Evolutionary conservation across 1,284 basidiomycete genomes (phyloP), one percentile per base, ranked within the genome.

Genomic region (Cutaneotrichosporon dermatis): DNA sequence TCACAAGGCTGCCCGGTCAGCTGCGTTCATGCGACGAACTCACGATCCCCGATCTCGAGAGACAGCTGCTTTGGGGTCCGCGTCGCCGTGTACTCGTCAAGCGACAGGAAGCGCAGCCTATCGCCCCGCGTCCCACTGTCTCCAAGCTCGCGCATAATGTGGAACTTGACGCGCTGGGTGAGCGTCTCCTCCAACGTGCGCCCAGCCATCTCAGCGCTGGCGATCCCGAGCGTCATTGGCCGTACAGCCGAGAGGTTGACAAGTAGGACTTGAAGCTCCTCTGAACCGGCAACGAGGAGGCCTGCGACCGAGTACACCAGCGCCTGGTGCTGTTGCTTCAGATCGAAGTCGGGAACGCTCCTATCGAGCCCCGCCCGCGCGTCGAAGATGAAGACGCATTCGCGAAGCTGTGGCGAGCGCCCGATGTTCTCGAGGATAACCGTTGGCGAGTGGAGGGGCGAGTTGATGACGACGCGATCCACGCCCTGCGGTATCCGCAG

Each of bases 211-310:
- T 37, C 39, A 9, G 41, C 41, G 6, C 46, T 13, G 34, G 41
- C 36, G 13, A 57, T 37, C 1, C 55, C 55, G 6, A 57, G 49
- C 11, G 25, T 25, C 25, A n/a, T 25, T n/a, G 37, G 51, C 6
- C 15, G 10, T 16, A 58, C 7, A 4, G n/a, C n/a, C 12, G 51
- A 50, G 33, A 58, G 43, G n/a, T 50, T 50, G 9, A 58, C 56
- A 10, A 58, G 15, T 1, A 44, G 44, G 39, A 58, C 49, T 2
- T 34, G 35, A 1, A 43, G 25, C 43, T n/a, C 4, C 9, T 1
- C 0, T 43, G 10, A 4, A 4, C 37, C 37, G 6, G 51, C 43
- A 3, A 42, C 15, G 1, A 58, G 44, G 12, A 52, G 43, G 9
- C 45, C 25, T 10, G 39, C 11, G 11, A 58, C 35, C 4, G 15